Conservation (phyloP, 2,329 filamentous ascomycete genomes). For the Chrysoporthe austroafricana region DNA sequence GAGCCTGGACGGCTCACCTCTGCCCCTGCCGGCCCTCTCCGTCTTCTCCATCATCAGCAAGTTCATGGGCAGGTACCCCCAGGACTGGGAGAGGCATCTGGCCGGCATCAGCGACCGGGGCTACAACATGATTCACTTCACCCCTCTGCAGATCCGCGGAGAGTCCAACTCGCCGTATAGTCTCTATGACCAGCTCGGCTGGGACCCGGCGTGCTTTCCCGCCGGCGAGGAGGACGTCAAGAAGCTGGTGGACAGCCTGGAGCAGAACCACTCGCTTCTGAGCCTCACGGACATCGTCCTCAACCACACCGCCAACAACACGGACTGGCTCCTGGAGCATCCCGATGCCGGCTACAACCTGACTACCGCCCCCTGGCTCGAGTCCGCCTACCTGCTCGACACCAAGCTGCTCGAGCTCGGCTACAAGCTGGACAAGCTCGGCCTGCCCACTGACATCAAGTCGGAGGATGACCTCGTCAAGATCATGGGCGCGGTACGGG, state of each 20-base stretch:
- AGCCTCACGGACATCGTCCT: slow-evolving; percentile 95
- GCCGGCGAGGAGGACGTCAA: slow-evolving; percentile 82
- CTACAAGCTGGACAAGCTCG: slow-evolving; percentile 68
- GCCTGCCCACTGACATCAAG: slow-evolving; percentile 75
- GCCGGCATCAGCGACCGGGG: slow-evolving; percentile 85
- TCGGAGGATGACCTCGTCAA: slow-evolving; percentile 72
- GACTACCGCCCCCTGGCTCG: slow-evolving; percentile 80
- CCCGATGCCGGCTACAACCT: slow-evolving; percentile 96
- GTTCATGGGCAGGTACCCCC: slow-evolving; percentile 93
- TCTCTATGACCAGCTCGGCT: slow-evolving; percentile 87
- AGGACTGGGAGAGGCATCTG: slow-evolving; percentile 88
- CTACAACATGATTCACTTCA: slow-evolving; percentile 99
- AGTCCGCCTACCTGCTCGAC: slow-evolving; percentile 66
- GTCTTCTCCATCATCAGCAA: slow-evolving; percentile 96
- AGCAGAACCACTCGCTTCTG: slow-evolving; percentile 81
- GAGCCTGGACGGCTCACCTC: slow-evolving; percentile 69
- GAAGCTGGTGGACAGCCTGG: slow-evolving; percentile 77
- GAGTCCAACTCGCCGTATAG: slow-evolving; percentile 96
- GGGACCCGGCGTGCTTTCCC: slow-evolving; percentile 82
- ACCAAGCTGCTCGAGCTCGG: slow-evolving; percentile 75
- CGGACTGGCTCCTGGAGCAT: slow-evolving; percentile 89
- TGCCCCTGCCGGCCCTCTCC: slow-evolving; percentile 86
- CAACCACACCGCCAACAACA: slow-evolving; percentile 97
- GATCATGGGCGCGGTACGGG: slow-evolving; percentile 85
- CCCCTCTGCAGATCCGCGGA: slow-evolving; percentile 86